Conservation (phyloP, 2,329 filamentous ascomycete genomes). For the Rutstroemia sp. region DNA sequence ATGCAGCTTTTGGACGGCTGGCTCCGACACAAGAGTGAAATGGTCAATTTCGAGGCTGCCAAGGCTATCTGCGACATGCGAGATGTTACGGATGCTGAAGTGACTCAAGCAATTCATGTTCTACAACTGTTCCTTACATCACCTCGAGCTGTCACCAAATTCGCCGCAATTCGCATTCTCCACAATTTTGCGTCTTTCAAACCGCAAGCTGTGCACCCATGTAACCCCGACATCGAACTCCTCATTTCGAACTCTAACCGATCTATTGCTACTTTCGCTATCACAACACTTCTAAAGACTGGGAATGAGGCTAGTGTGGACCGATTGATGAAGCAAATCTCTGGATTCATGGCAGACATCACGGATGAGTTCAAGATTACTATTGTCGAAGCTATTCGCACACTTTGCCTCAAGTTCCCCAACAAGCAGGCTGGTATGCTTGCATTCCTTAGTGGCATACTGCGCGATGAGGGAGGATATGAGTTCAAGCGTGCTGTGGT, state of each 20-base stretch:
- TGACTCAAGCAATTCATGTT: conserved; percentile 86
- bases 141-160: conserved; percentile 92
- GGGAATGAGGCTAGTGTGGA: conserved; percentile 97
- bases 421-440: conserved; percentile 98
- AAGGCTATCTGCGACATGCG: conserved; percentile 96
- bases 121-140: conserved; percentile 96
- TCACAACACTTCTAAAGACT: conserved; percentile 95
- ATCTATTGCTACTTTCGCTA: conserved; percentile 96
- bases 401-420: conserved; percentile 93
- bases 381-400: conserved; percentile 97
- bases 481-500: conserved; percentile 98
- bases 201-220: conserved; percentile 81
- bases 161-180: conserved; percentile 90
- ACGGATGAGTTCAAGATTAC: conserved; percentile 99
- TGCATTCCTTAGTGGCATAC: conserved; percentile 90
- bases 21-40: conserved; percentile 97
- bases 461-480: conserved; percentile 94
- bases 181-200: conserved; percentile 97
- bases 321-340: conserved; percentile 96
- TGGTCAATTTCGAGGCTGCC: conserved; percentile 98
- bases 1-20: conserved; percentile 93
- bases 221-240: conserved; percentile 95
- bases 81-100: conserved; percentile 86
- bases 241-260: conserved; percentile 96
- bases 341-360: conserved; percentile 96